These are phyloP conservation scores for Iris pallida DNA, from an alignment of 116 monocot species.

Conservation along the genomic window DNA sequence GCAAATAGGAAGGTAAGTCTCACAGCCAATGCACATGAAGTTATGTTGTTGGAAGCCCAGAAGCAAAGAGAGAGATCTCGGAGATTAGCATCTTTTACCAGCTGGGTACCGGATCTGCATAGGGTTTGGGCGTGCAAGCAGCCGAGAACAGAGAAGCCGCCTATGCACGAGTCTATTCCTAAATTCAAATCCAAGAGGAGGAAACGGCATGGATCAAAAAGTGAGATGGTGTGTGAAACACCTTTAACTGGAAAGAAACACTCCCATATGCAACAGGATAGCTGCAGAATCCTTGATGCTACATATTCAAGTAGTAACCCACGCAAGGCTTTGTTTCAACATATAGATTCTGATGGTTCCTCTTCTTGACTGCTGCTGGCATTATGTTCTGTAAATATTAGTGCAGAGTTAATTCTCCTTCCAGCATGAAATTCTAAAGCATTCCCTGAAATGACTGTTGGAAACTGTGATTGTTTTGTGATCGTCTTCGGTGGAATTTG, in stretches of 20 bases:
- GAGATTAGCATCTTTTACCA: conserved; percentile 62
- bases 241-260: conserved; percentile 37
- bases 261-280: conserved; percentile 3
- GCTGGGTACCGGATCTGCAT: conserved; percentile 62
- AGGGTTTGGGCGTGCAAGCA: conserved; percentile 76
- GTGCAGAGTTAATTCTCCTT: no score
- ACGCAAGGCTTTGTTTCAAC: conserved; percentile 49
- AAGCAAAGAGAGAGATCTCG: conserved; percentile 62
- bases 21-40: conserved; percentile 9
- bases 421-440: no score
- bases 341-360: not conserved
- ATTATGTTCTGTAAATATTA: no score
- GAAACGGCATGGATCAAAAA: conserved; percentile 15
- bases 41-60: conserved; percentile 38
- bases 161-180: conserved; percentile 1
- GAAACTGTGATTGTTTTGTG: no score
- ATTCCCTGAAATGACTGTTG: no score
- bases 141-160: conserved; percentile 21
- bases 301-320: conserved; percentile 1
- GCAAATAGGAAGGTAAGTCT: not conserved
- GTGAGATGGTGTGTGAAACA: conserved; percentile 77
- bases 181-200: conserved; percentile 27
- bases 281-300: not conserved
- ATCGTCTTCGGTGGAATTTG: no score
- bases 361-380: not conserved